Percentiles rank a stretch among this genome's conserved stretches.
phyloP scores from a whole-genome alignment of 129 eudicot species.

The Tagetes patula region DNA sequence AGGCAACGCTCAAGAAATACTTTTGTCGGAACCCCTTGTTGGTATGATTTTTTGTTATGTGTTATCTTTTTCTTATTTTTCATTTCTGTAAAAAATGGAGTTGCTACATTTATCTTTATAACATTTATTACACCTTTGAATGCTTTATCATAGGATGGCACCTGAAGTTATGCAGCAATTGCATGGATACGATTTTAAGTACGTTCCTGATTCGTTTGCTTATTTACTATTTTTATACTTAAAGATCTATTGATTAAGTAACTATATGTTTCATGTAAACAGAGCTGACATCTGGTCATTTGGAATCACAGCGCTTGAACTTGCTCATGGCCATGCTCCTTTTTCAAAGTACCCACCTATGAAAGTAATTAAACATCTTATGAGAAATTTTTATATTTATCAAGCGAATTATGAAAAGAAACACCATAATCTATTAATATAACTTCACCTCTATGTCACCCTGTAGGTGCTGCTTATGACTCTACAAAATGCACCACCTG shows the following conservation, averaged over 20 bases:
- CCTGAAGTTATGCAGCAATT: slow-evolving; percentile 94
- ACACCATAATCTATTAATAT: background rate
- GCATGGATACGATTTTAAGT: slow-evolving; percentile 95
- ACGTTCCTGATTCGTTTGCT: slow-evolving; percentile 33
- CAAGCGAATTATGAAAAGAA: background rate
- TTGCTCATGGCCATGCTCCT: slow-evolving; percentile 98
- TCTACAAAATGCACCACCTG: slow-evolving; percentile 94
- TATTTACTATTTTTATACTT: background rate
- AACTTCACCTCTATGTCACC: background rate
- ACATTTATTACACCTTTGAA: slow-evolving; percentile 10
- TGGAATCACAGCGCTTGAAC: slow-evolving; percentile 96
- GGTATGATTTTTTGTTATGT: slow-evolving; percentile 39
- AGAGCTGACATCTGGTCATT: slow-evolving; percentile 98
- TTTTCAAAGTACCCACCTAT: slow-evolving; percentile 95
- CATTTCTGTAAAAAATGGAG: slow-evolving; percentile 1
- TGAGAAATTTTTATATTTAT: background rate
- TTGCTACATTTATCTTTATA: background rate
- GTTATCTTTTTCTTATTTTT: background rate
- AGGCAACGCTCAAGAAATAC: slow-evolving; percentile 88
- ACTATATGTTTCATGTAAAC: slow-evolving; percentile 28
- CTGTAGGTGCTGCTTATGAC: slow-evolving; percentile 84
- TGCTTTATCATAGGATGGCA: slow-evolving; percentile 68
- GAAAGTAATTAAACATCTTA: slow-evolving; percentile 54
- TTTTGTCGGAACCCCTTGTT: slow-evolving; percentile 96
- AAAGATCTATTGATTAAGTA: slow-evolving; percentile 6